Evolutionary conservation across 73 alveolate genomes (phyloP), one percentile per base, ranked within the genome.

Genomic region (Breviolum minutum): DNA sequence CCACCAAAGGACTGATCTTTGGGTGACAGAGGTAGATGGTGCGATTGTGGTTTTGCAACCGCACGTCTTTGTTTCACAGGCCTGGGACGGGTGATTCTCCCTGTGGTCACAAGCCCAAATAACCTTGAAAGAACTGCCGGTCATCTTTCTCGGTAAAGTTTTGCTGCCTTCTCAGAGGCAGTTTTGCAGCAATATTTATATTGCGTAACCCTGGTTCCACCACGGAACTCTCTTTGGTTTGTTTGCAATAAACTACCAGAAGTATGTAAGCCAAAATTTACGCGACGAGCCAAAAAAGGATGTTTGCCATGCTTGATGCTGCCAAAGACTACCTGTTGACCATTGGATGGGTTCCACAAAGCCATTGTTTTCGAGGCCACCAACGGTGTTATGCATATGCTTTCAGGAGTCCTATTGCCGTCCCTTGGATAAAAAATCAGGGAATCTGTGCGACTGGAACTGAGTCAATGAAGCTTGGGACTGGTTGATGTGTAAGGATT

Each of bases 371-470:
- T 26, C 63, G 12, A 87, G 95, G 95, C 95, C 64, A 87, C 95
- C 95, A 87, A 87, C 24, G 95, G 95, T 12, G 84, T 87, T 26
- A 87, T 87, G 84, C 95, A 87, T 48, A 87, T 87, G 83, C 68
- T 87, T 6, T 10, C 24, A 8, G 40, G 69, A 16, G 95, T 87
- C 26, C 73, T 87, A 40, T 74, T 87, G 60, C 95, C 95, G 95
- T 60, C 22, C 12, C 83, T 32, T 64, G 84, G 32, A 17, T 63
- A 29, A 24, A 6, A 26, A 20, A 17, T 86, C 30, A 20, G 12
- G 27, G 69, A 40, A 80, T 80, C 20, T 11, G 40, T 5, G 9
- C n/a, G n/a, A n/a, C n/a, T n/a, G n/a, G n/a, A n/a, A n/a, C n/a
- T n/a, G n/a, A n/a, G n/a, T 8, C 88, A 13, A 80, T 80, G 26